phyloP scores from a whole-genome alignment of 352 stramenopile species.

The Globisporangium nodosum region DNA sequence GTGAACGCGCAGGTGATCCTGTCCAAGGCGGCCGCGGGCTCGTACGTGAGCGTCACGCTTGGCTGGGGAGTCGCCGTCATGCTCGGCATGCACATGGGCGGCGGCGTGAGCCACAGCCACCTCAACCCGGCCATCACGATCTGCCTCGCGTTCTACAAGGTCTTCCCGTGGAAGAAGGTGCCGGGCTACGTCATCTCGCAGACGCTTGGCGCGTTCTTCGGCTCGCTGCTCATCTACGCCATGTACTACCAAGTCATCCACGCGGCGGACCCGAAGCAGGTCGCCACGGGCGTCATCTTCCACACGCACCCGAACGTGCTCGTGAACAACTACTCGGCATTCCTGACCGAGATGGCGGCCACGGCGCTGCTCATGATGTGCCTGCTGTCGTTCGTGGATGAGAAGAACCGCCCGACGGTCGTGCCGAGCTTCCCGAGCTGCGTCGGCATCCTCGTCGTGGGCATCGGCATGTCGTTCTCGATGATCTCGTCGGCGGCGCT shows the following conservation, averaged over 20 bases:
- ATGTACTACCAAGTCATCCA: slow-evolving; percentile 25
- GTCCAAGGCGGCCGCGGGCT: slow-evolving; percentile 11
- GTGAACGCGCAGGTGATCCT: slow-evolving; percentile 22
- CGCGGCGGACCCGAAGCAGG: slow-evolving; percentile 12
- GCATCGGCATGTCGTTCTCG: slow-evolving; percentile 27
- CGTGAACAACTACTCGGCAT: slow-evolving; percentile 19
- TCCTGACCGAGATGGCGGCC: slow-evolving; percentile 18
- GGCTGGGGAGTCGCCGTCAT: slow-evolving; percentile 35
- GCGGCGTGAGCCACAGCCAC: slow-evolving; percentile 27
- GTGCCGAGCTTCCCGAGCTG: slow-evolving; percentile 19
- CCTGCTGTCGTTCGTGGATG: slow-evolving; percentile 21
- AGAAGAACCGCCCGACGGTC: slow-evolving; percentile 24
- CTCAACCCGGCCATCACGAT: slow-evolving; percentile 37
- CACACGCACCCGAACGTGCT: slow-evolving; percentile 20
- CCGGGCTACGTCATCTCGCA: slow-evolving; percentile 21
- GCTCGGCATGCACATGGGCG: slow-evolving; percentile 26
- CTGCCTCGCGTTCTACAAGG: slow-evolving; percentile 18
- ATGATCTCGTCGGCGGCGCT: slow-evolving; percentile 21
- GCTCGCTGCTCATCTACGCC: slow-evolving; percentile 19
- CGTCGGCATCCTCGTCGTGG: slow-evolving; percentile 21
- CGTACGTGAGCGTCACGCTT: slow-evolving; percentile 22
- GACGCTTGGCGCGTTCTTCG: slow-evolving; percentile 18
- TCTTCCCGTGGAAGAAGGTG: slow-evolving; percentile 18
- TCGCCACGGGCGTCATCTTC: slow-evolving; percentile 17
- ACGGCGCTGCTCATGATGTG: slow-evolving; percentile 21